Evolutionary conservation across 352 stramenopile genomes (phyloP), one percentile per base, ranked within the genome.

Genomic region (Blastocystis sp.): DNA sequence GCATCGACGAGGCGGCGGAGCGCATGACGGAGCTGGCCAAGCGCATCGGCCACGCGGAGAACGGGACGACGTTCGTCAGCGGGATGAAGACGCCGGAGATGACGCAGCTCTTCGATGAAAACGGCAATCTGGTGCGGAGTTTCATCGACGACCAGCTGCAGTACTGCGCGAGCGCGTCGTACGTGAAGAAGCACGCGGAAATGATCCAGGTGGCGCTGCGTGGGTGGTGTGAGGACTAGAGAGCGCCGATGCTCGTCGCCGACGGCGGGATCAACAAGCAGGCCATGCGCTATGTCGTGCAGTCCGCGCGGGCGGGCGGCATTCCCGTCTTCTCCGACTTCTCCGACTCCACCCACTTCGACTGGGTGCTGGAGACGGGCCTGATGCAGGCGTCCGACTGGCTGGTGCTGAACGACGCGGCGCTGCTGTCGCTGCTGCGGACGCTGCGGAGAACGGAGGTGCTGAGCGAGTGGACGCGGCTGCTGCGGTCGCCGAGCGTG

Each of bases 281-380:
- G 9, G n/a, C 60, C 4, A 28, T 84, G 21, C 21, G 34, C 4
- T 67, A 66, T 48, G 21, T 84, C 45, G 56, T 28, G 19, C 67
- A 84, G 69, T 19, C 48, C 2, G n/a, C 19, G 23, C 34, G 48
- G 4, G 43, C 65, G 40, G 34, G 21, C 3, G 74, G 74, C 48
- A 84, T 84, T 67, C 74, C 74, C 14, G 21, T 84, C 2, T 84
- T 84, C 34, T 70, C 66, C 21, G 74, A 84, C n/a, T 67, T 62
- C 21, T 28, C 52, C 1, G 74, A 84, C 21, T 38, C 14, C 61
- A 28, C 53, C 3, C 28, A 70, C 9, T 67, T 67, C 45, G 11
- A 66, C n/a, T 17, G 9, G 34, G 28, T 70, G 21, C 60, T 84
- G 74, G 23, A 67, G n/a, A 84, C 17, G 4, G 34, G 60, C 10